Evolutionary conservation across 805 yeast species (phyloP).

Genomic region (Wickerhamiella shivajii): DNA sequence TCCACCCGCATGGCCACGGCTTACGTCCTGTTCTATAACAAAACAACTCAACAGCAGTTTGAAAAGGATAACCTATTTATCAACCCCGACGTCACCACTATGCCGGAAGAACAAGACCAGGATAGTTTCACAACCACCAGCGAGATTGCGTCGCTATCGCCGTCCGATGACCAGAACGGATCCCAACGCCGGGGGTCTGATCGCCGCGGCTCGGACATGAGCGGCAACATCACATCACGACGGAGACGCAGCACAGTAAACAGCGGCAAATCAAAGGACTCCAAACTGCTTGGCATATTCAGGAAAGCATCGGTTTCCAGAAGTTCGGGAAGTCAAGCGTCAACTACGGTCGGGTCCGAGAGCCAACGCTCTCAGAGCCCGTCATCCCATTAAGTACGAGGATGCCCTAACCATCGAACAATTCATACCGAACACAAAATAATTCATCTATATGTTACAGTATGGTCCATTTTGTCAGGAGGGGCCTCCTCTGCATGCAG

Average conservation of each 20-base stretch:
- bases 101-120: too few species aligned
- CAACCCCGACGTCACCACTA: constrained; percentile 5
- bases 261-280: neutral
- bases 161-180: neutral
- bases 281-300: constrained; percentile 6
- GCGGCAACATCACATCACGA: too few species aligned
- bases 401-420: too few species aligned
- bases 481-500: too few species aligned
- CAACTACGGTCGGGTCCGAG: neutral
- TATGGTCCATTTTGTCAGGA: too few species aligned
- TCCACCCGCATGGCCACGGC: constrained; percentile 83
- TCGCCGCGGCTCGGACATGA: too few species aligned
- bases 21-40: constrained; percentile 71
- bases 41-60: constrained; percentile 23
- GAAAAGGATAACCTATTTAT: constrained; percentile 9
- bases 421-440: too few species aligned
- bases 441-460: too few species aligned
- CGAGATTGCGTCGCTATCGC: neutral
- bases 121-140: neutral
- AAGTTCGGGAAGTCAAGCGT: neutral
- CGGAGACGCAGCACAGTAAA: constrained; percentile 1
- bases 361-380: neutral
- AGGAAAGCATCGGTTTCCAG: constrained; percentile 1
- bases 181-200: too few species aligned
- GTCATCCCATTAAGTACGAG: neutral